Base-by-base conservation (phyloP, 345 rosid genomes). In the Crucihimalaya himalaica region DNA sequence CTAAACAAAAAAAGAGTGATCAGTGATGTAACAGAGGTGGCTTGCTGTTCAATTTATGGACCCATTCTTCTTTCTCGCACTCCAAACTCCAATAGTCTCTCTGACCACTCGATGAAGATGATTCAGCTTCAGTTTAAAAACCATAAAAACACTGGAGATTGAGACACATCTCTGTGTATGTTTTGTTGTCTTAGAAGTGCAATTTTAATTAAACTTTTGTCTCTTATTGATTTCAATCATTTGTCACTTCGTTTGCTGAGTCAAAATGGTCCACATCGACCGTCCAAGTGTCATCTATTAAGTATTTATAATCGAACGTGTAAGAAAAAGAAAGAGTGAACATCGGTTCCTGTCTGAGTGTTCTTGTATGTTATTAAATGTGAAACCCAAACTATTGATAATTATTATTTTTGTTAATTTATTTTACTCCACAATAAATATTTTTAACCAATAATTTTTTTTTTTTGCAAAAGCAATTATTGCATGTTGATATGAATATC, bases 191-290 rank as follows among this genome's bases (percentile, higher is more conserved):
- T 43, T 28, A 45, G 28, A n/a, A 42, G 6, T 32, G 18, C 59
- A 60, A 43, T 14, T 32, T 53, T 43, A 25, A 70, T 55, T 27
- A 8, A 16, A 28, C 40, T 71, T 71, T 66, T 71, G 57, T 71
- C 72, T 71, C 66, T 76, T 77, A 16, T 53, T 25, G 66, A 63
- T 76, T 76, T 70, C 57, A 58, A 58, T 77, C 81, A 42, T 77
- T 66, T 58, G 80, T 77, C 80, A 64, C 32, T 71, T 77, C 77
- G 57, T 64, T 52, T 64, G 72, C 72, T 39, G 60, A 70, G 53
- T 47, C 71, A 39, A 63, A 63, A 3, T 12, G 3, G 58, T 69
- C 70, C 25, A 62, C 50, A 69, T 61, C 70, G 29, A 54, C 69
- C 59, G 57, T 59, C 52, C 74, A 69, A 50, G 65, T 69, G 70